Evolutionary conservation across 257 asterid genomes (phyloP).

Genomic region (Euphrasia confusa): DNA sequence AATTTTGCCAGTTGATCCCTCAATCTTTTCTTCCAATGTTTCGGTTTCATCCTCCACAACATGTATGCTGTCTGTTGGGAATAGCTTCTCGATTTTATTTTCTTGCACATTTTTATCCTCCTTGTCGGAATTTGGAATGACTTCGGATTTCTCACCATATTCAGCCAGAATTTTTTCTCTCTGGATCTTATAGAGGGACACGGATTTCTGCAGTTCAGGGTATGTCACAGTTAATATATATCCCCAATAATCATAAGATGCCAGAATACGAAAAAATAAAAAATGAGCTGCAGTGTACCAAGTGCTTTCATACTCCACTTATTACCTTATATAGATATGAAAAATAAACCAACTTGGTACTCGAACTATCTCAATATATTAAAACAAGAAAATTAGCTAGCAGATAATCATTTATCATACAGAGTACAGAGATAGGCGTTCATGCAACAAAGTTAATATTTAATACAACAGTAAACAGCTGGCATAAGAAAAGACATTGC

Average conservation of each 20-base stretch:
- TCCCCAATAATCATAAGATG: neutral
- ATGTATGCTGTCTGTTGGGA: constrained; percentile 26
- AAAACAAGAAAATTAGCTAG: neutral
- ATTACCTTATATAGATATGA: neutral
- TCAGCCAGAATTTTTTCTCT: constrained; percentile 32
- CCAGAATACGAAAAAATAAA: neutral
- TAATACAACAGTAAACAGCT: neutral
- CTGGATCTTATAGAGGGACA: constrained; percentile 63
- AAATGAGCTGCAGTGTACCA: neutral
- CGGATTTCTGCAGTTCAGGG: constrained; percentile 6
- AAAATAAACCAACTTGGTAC: neutral
- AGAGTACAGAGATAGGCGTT: neutral
- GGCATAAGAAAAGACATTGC: neutral
- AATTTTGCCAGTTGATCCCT: constrained; percentile 26
- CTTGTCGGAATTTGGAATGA: constrained; percentile 24
- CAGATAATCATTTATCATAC: neutral
- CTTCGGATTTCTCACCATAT: constrained; percentile 27
- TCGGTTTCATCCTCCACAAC: constrained; percentile 23
- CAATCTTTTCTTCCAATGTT: constrained; percentile 23
- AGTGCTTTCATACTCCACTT: neutral
- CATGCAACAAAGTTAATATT: neutral
- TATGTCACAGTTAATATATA: neutral
- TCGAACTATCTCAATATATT: neutral
- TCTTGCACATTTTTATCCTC: constrained; percentile 30
- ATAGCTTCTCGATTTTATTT: constrained; percentile 29